phyloP scores from a whole-genome alignment of 2,329 filamentous ascomycete genomes.

The Cordyceps fumosorosea region DNA sequence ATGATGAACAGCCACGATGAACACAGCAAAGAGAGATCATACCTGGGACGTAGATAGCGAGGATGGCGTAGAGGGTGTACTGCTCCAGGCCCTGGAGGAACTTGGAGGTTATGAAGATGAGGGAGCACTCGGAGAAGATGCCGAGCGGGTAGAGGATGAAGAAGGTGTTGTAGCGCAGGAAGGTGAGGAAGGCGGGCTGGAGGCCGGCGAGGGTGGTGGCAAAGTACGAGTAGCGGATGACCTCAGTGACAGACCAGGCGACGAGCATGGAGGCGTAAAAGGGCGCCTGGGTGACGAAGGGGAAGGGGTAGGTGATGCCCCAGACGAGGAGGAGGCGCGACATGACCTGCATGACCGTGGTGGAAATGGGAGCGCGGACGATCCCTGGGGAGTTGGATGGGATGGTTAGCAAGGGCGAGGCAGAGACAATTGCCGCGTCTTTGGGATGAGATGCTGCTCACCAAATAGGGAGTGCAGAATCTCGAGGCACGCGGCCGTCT shows the following conservation, averaged over 20 bases:
- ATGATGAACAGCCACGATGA: background rate
- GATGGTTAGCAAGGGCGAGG: background rate
- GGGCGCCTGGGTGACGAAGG: slow-evolving; percentile 51
- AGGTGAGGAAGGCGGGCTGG: slow-evolving; percentile 62
- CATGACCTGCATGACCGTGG: slow-evolving; percentile 84
- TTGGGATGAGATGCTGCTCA: slow-evolving; percentile 30
- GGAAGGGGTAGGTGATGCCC: slow-evolving; percentile 72
- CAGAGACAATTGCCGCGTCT: no score
- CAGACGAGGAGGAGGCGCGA: slow-evolving; percentile 85
- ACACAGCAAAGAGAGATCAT: slow-evolving; percentile 23
- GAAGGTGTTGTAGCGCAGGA: slow-evolving; percentile 89
- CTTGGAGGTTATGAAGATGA: slow-evolving; percentile 65
- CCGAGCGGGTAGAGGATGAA: slow-evolving; percentile 88
- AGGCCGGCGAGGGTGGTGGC: slow-evolving; percentile 60
- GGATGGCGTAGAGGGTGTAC: slow-evolving; percentile 55
- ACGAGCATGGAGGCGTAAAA: slow-evolving; percentile 72
- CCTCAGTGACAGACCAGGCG: slow-evolving; percentile 87
- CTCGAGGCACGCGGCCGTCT: slow-evolving; percentile 78
- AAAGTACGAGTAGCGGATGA: slow-evolving; percentile 90
- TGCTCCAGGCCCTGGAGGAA: slow-evolving; percentile 48
- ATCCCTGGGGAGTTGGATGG: slow-evolving; percentile 42
- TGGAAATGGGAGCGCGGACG: slow-evolving; percentile 77
- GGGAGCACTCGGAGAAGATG: slow-evolving; percentile 77
- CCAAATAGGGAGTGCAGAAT: slow-evolving; percentile 73
- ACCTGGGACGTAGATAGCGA: slow-evolving; percentile 77